These are phyloP conservation scores for Psilocybe sp. DNA, from an alignment of 768 basidiomycete species.

Conservation along the genomic window DNA sequence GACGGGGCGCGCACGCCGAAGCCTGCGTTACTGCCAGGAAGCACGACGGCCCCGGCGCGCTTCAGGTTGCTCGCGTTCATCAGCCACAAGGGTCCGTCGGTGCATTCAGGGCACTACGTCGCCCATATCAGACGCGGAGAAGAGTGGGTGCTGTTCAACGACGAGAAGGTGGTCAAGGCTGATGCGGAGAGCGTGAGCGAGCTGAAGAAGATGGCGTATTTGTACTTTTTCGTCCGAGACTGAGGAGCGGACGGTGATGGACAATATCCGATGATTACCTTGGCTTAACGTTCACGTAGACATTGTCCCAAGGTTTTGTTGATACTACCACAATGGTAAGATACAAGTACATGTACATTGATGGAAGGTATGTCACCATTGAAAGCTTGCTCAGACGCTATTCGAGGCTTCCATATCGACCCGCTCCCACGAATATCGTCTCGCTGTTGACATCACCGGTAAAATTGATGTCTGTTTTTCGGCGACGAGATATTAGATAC, in stretches of 20 bases:
- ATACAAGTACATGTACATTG: no score
- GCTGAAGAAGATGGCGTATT: conserved; percentile 83
- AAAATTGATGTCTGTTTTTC: no score
- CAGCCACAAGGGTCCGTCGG: conserved; percentile 94
- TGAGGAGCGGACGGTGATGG: conserved; percentile 17
- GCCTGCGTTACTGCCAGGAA: conserved; percentile 38
- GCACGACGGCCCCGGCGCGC: conserved; percentile 60
- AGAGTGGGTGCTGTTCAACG: conserved; percentile 91
- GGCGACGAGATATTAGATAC: no score
- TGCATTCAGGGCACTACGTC: conserved; percentile 93
- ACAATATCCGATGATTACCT: no score
- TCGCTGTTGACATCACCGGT: no score
- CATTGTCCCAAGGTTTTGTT: no score
- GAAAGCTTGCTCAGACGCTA: no score
- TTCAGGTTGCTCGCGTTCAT: conserved; percentile 92
- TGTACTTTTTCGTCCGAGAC: conserved; percentile 86
- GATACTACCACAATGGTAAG: no score
- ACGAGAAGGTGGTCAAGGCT: conserved; percentile 93
- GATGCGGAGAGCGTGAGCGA: conserved; percentile 79
- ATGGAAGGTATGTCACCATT: no score
- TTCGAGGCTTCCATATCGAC: no score
- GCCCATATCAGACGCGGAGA: conserved; percentile 59
- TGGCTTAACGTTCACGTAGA: no score
- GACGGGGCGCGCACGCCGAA: conserved; percentile 19
- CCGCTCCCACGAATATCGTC: no score